Base-by-base conservation (phyloP, 148 eudicot species). In the Rhododendron mucronatum region DNA sequence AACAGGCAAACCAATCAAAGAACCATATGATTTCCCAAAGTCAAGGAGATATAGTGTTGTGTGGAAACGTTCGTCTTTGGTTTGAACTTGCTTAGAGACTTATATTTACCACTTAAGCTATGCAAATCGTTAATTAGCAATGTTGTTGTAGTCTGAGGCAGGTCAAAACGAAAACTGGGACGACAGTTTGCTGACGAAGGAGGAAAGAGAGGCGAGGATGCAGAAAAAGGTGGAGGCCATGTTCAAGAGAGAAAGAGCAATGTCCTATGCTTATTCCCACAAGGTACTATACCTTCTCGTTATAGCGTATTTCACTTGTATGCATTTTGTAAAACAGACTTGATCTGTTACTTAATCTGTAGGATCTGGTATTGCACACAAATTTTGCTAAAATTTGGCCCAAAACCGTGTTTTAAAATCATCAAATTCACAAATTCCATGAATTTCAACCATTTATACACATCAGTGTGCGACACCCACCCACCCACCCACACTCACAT, bases 231-330 rank as follows among this genome's bases (percentile, higher is more conserved):
- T 89, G 76, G 99, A 97, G 87, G 98, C 99, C 47, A 89, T 94
- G 69, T 87, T 93, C 82, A 95, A 92, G 91, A 90, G 99, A 91
- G 98, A 97, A 87, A 89, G 99, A 84, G 94, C 98, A 48, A 93
- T 95, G 98, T 95, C 98, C 28, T 97, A 95, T 88, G 98, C 99
- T 82, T 93, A 97, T 87, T 95, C 99, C 76, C 95, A 93, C 89
- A 96, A 94, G 98, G 99, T 95, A 91, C 28, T 50, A 23, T 7
- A 41, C 30, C 71, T 23, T 65, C 44, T 81, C 3, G 3, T 53
- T 53, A 8, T 10, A 53, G 65, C 47, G 7, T 1, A 45, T 7
- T 14, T 0, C 53, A 51, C 26, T 35, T 30, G 55, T 53, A 5
- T 11, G n/a, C 47, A 20, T 76, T 23, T 15, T 76, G 48, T 76